Percentiles rank a stretch among this genome's conserved stretches.
Evolutionary conservation across 2,329 filamentous ascomycete genomes (phyloP).

Genomic region (Pseudopithomyces maydicus): DNA sequence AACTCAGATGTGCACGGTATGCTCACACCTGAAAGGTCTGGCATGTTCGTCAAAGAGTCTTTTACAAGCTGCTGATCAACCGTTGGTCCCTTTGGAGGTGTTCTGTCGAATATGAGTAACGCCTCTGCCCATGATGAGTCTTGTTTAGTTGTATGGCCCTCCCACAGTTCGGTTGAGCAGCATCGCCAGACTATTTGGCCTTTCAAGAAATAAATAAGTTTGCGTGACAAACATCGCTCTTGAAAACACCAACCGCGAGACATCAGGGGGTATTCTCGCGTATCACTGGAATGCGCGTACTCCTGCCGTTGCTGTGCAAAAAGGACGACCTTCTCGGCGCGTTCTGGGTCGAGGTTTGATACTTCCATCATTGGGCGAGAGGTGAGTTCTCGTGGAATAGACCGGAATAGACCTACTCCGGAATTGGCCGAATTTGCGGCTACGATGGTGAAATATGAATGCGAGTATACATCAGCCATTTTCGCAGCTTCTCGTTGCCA

Average conservation of each 20-base stretch:
- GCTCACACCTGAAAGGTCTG: too few species aligned
- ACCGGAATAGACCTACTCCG: neutral
- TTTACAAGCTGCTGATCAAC: too few species aligned
- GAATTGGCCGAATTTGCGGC: neutral
- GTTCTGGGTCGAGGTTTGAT: neutral
- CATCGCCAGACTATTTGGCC: constrained; percentile 16
- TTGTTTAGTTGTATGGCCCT: neutral
- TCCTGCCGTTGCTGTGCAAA: neutral
- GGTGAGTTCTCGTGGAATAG: neutral
- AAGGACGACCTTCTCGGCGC: neutral
- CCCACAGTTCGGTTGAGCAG: neutral
- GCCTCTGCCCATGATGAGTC: neutral
- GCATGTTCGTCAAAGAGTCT: too few species aligned
- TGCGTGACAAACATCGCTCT: constrained; percentile 10
- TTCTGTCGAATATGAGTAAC: neutral
- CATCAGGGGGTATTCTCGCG: neutral
- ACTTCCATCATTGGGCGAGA: neutral
- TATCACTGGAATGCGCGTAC: neutral
- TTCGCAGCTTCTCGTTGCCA: neutral
- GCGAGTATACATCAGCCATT: neutral
- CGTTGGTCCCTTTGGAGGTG: neutral
- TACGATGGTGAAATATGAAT: neutral
- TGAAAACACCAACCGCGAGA: constrained; percentile 11
- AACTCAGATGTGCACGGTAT: too few species aligned
- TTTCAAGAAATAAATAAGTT: constrained; percentile 5